Evolutionary conservation across 2,329 filamentous ascomycete genomes (phyloP).

Genomic region (Geoglossum cookeanum): DNA sequence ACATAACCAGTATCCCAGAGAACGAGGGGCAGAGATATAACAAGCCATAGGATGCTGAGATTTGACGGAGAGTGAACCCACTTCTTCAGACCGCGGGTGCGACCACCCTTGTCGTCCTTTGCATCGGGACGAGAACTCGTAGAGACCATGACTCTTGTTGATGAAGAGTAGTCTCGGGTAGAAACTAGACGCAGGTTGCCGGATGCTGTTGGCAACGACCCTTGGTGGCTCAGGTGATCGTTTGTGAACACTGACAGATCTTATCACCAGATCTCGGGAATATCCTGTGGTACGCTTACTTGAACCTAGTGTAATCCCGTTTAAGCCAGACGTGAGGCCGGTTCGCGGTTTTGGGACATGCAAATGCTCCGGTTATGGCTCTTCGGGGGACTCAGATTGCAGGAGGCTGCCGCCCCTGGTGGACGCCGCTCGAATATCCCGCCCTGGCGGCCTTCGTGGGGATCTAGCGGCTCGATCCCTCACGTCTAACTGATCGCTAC

Average conservation of each 20-base stretch:
- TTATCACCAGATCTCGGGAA: background rate
- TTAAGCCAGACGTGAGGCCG: background rate
- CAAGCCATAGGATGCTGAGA: conserved; percentile 43
- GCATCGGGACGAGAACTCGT: background rate
- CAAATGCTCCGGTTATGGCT: too few relatives aligned
- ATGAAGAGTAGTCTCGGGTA: background rate
- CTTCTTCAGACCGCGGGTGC: background rate
- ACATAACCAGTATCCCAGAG: conserved; percentile 69
- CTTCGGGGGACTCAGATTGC: too few relatives aligned
- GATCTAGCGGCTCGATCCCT: too few relatives aligned
- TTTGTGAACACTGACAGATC: background rate
- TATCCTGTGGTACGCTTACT: background rate
- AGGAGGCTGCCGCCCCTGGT: too few relatives aligned
- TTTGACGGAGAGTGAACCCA: conserved; percentile 1
- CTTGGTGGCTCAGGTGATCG: background rate
- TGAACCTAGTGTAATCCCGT: background rate
- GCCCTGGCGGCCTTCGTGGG: too few relatives aligned
- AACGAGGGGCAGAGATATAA: conserved; percentile 57
- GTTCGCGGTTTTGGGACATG: too few relatives aligned
- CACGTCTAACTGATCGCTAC: too few relatives aligned
- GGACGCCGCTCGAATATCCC: too few relatives aligned
- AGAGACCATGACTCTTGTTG: background rate
- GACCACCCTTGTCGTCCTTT: background rate
- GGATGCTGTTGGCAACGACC: background rate
- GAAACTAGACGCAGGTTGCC: background rate